These are phyloP conservation scores for Entrophospora sp. DNA, from an alignment of 192 early-diverging fungal genomes.

Conservation along the genomic window DNA sequence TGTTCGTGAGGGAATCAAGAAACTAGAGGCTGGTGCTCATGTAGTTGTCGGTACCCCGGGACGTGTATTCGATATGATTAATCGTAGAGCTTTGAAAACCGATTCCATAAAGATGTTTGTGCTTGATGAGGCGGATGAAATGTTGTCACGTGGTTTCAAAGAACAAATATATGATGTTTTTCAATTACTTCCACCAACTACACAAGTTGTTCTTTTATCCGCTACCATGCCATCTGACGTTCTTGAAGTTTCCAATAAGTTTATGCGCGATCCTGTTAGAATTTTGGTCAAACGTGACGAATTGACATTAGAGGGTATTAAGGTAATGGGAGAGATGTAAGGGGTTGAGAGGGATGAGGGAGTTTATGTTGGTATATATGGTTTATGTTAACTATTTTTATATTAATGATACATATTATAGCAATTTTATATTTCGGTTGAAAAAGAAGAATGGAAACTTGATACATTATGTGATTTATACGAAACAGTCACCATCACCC, in stretches of 20 bases:
- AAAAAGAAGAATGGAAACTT: slow-evolving; percentile 97
- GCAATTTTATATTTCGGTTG: slow-evolving; percentile 98
- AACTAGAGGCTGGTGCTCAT: slow-evolving; percentile 74
- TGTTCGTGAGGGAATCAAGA: slow-evolving; percentile 81
- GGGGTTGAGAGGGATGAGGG: background rate
- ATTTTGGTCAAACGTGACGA: slow-evolving; percentile 98
- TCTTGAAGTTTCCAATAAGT: slow-evolving; percentile 90
- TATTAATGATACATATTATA: slow-evolving; percentile 54
- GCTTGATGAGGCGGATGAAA: slow-evolving; percentile 98
- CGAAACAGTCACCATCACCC: slow-evolving; percentile 95
- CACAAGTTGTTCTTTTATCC: slow-evolving; percentile 94
- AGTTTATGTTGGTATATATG: background rate
- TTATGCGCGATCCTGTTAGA: slow-evolving; percentile 98
- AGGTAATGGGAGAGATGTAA: background rate
- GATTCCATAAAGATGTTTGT: slow-evolving; percentile 94
- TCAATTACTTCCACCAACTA: slow-evolving; percentile 76
- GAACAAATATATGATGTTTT: slow-evolving; percentile 98
- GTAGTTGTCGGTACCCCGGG: slow-evolving; percentile 98
- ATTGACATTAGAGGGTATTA: slow-evolving; percentile 88
- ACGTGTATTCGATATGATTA: slow-evolving; percentile 98
- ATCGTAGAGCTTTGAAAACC: slow-evolving; percentile 77
- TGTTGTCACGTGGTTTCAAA: slow-evolving; percentile 98
- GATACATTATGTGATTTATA: slow-evolving; percentile 97
- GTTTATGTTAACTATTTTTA: background rate
- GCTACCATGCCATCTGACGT: slow-evolving; percentile 97